Conservation (phyloP, 2,329 filamentous ascomycete genomes). For the Penicillium sp. region DNA sequence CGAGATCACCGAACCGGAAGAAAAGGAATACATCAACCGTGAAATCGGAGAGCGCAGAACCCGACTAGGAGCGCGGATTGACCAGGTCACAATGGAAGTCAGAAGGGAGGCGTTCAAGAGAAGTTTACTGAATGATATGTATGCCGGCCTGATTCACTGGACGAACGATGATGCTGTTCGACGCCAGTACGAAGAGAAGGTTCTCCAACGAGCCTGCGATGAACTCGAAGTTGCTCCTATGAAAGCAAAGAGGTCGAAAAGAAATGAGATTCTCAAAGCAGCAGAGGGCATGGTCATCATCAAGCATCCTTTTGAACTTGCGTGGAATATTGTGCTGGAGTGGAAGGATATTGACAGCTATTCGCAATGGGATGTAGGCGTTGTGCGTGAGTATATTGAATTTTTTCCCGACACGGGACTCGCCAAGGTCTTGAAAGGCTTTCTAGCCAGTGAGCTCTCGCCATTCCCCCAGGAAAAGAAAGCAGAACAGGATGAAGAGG, state of each 20-base stretch:
- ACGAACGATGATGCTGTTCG: conserved; percentile 80
- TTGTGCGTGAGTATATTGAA: conserved; percentile 76
- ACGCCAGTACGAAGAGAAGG: conserved; percentile 84
- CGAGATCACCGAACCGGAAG: conserved; percentile 78
- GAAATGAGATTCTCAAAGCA: conserved; percentile 70
- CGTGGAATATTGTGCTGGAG: conserved; percentile 88
- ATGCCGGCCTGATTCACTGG: conserved; percentile 86
- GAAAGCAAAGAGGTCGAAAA: conserved; percentile 68
- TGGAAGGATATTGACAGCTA: conserved; percentile 79
- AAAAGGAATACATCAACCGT: conserved; percentile 84
- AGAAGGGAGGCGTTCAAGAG: conserved; percentile 77
- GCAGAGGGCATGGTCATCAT: conserved; percentile 95
- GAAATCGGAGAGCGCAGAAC: conserved; percentile 88
- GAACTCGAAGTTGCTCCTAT: conserved; percentile 66
- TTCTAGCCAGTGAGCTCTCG: conserved; percentile 77
- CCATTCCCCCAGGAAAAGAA: conserved; percentile 67
- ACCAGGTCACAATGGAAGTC: conserved; percentile 80
- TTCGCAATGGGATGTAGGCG: conserved; percentile 71
- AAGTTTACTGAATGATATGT: conserved; percentile 77
- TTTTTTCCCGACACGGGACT: conserved; percentile 85
- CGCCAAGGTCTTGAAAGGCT: conserved; percentile 77
- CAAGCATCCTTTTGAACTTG: conserved; percentile 82
- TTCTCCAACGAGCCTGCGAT: conserved; percentile 78
- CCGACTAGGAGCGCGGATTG: conserved; percentile 77
- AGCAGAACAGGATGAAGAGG: conserved; percentile 45